A percentile compares a stretch with the other conserved stretches of the same genome.
Conservation (phyloP, 441 rosid genomes). For the Populus hybrid region DNA sequence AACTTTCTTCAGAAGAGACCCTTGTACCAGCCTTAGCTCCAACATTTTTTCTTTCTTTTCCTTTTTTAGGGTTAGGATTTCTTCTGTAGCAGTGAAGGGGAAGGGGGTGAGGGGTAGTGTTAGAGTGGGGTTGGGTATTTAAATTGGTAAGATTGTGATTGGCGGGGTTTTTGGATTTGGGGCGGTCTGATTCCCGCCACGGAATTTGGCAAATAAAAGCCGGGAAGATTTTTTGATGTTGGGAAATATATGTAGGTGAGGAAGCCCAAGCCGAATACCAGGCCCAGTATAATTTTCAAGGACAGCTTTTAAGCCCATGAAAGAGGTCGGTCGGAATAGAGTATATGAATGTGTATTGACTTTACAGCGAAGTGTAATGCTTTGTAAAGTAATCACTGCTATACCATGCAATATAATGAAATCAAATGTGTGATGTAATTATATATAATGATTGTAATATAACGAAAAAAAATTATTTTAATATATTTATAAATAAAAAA, state of each 20-base stretch:
- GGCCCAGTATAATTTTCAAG: neutral
- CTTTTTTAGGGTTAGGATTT: slow-evolving; percentile 1
- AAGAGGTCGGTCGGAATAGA: neutral
- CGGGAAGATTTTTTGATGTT: neutral
- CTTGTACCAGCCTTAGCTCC: slow-evolving; percentile 90
- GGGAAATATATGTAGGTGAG: neutral
- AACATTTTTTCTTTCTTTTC: slow-evolving; percentile 40
- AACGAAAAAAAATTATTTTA: too few relatives aligned
- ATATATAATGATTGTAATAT: too few relatives aligned
- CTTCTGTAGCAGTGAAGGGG: neutral
- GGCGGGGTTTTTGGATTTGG: slow-evolving; percentile 14
- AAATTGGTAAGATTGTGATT: neutral
- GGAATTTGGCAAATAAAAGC: neutral
- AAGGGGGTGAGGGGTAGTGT: neutral
- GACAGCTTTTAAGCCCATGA: neutral
- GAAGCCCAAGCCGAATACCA: neutral
- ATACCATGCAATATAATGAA: too few relatives aligned
- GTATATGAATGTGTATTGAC: too few relatives aligned
- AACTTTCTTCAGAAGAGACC: slow-evolving; percentile 91
- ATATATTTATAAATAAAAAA: too few relatives aligned
- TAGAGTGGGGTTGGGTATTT: neutral
- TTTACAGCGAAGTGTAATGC: too few relatives aligned
- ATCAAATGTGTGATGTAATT: too few relatives aligned
- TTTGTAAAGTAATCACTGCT: too few relatives aligned
- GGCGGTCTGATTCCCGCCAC: slow-evolving; percentile 10